These are phyloP conservation scores for Castanea sativa DNA, from an alignment of 306 rosid species.

Conservation along the genomic window DNA sequence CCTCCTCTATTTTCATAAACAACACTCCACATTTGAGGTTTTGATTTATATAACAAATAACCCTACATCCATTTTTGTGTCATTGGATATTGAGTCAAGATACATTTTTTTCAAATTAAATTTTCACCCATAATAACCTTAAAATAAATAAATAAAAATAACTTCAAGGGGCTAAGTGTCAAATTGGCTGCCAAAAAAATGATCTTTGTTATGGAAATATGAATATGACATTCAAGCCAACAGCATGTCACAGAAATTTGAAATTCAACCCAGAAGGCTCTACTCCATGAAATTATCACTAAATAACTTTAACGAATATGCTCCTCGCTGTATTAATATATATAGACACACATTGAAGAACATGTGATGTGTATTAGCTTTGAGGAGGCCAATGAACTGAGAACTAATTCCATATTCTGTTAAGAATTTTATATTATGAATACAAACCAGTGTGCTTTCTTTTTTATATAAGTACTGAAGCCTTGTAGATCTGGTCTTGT, in stretches of 20 bases:
- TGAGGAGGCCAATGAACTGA: background rate
- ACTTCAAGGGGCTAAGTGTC: too few species aligned
- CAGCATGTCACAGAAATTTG: background rate
- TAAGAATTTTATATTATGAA: background rate
- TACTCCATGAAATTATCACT: background rate
- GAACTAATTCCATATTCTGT: background rate
- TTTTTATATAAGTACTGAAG: background rate
- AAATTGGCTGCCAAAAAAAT: background rate
- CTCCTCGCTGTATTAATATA: background rate
- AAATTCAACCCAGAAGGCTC: background rate
- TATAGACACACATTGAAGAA: background rate
- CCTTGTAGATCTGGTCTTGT: background rate
- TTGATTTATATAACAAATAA: too few species aligned
- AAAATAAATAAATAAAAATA: too few species aligned
- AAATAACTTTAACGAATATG: background rate
- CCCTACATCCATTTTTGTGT: too few species aligned
- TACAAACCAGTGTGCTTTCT: background rate
- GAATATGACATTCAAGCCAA: background rate
- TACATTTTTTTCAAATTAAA: too few species aligned
- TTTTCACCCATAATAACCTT: too few species aligned
- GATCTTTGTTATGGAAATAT: background rate
- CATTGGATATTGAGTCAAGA: too few species aligned
- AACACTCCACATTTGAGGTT: too few species aligned
- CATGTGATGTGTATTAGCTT: background rate
- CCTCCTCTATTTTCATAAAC: too few species aligned